Evolutionary conservation across 495 filamentous ascomycete species (phyloP), one percentile per base, ranked within the genome.

Genomic region (Astrothelium macrocarpum): DNA sequence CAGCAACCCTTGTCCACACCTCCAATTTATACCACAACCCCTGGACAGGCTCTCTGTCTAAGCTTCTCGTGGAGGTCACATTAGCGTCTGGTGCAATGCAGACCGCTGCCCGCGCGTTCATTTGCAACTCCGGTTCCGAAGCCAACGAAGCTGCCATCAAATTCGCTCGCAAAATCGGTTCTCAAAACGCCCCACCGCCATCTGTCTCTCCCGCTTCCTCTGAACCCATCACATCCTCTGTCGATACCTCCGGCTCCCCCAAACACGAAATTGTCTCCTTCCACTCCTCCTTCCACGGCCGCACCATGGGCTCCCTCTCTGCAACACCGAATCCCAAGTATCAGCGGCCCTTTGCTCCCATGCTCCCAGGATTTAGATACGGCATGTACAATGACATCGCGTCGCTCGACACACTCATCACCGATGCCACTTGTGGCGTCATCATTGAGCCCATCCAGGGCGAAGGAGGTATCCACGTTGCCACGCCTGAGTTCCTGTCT

Each of bases 261-360:
- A 95, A 97, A 75, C 74, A 84, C 66, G 91, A 96, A 68, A 75
- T 98, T 16, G 87, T 97, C 62, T 92, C 89, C 34, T 98, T 97
- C 80, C 72, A 88, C 64, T 85, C 87, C 71, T 90, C 88, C 23
- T 98, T 98, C 84, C 94, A 98, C 76, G 94, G 94, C 66, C 87
- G 94, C 61, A 96, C 95, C 25, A 95, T 97, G 90, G 94, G 94
- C 25, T 81, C 85, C 25, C 75, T 98, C 29, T 91, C 88, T 26
- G 94, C 95, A 0, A 98, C 94, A 4, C 95, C 91, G n/a, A 98
- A 98, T 77, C 90, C 90, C 12, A 98, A 98, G 72, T 98, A 98
- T 76, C 94, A 98, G 73, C 84, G 86, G 20, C 95, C 94, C 2
- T 98, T 97, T 71, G 78, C 89, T 16, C 94, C 94, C 25, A 96